Conservation (phyloP, 495 filamentous ascomycete species). For the Sabuloglossum arenarium region DNA sequence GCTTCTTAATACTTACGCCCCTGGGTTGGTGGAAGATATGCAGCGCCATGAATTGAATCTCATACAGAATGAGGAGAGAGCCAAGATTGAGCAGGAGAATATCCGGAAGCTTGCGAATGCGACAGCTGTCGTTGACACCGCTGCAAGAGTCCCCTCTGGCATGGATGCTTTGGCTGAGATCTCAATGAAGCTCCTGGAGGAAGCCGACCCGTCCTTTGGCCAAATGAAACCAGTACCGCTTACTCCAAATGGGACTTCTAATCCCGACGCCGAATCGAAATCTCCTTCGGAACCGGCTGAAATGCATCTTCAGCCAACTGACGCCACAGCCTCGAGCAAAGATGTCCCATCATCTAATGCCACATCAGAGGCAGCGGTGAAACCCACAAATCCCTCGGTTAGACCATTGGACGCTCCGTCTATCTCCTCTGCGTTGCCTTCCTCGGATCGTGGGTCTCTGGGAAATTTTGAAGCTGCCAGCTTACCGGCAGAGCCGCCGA, state of each 20-base stretch:
- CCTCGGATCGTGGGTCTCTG: not conserved
- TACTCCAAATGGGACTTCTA: not conserved
- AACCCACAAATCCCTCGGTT: not conserved
- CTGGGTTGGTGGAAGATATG: not conserved
- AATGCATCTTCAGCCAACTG: not conserved
- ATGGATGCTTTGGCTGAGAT: not conserved
- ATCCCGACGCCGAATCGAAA: not conserved
- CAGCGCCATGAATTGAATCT: not conserved
- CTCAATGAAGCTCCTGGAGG: not conserved
- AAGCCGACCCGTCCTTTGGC: not conserved
- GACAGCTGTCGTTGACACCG: not conserved
- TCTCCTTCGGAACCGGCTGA: not conserved
- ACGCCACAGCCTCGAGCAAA: not conserved
- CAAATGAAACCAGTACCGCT: not conserved
- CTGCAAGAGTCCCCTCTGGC: not conserved
- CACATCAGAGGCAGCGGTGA: not conserved
- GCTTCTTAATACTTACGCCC: not conserved
- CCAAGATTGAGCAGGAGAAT: not conserved
- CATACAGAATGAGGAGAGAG: not conserved
- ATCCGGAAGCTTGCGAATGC: not conserved
- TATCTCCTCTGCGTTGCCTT: not conserved
- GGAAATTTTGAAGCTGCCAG: not conserved
- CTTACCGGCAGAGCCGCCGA: not conserved
- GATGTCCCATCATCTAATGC: not conserved
- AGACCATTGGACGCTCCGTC: not conserved